Conservation (phyloP, 495 filamentous ascomycete species). For the Daldinia childiae region DNA sequence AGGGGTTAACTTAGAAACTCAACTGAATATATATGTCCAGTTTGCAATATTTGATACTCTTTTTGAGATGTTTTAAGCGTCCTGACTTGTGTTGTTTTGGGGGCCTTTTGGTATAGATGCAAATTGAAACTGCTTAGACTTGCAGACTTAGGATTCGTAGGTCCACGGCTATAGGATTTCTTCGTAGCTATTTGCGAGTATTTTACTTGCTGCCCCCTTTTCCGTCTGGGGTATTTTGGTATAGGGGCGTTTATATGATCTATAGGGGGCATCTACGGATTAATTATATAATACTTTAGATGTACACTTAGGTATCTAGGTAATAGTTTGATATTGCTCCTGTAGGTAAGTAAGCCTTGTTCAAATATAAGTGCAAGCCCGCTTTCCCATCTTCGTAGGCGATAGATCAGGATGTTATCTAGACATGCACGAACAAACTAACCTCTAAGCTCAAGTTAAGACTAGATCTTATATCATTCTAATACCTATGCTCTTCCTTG, state of each 20-base stretch:
- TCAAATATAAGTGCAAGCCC: neutral
- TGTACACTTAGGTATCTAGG: too few species aligned
- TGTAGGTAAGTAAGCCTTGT: too few species aligned
- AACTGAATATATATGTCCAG: constrained; percentile 37
- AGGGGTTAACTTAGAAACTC: constrained; percentile 31
- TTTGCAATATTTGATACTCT: constrained; percentile 3
- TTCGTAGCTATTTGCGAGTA: too few species aligned
- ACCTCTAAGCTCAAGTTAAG: neutral
- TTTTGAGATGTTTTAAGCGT: neutral
- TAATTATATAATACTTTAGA: too few species aligned
- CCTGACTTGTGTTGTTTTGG: neutral
- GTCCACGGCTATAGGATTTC: too few species aligned
- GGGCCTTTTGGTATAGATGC: neutral
- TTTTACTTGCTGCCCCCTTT: too few species aligned
- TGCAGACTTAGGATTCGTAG: too few species aligned
- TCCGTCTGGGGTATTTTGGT: too few species aligned
- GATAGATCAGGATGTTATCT: neutral
- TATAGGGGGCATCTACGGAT: too few species aligned
- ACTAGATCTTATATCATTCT: neutral
- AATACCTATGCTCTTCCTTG: neutral
- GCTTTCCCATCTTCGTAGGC: neutral
- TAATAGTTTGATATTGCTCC: too few species aligned
- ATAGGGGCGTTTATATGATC: too few species aligned
- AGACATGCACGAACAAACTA: neutral
- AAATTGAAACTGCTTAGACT: too few species aligned